phyloP scores from a whole-genome alignment of 345 rosid genomes.

The Moringa oleifera region DNA sequence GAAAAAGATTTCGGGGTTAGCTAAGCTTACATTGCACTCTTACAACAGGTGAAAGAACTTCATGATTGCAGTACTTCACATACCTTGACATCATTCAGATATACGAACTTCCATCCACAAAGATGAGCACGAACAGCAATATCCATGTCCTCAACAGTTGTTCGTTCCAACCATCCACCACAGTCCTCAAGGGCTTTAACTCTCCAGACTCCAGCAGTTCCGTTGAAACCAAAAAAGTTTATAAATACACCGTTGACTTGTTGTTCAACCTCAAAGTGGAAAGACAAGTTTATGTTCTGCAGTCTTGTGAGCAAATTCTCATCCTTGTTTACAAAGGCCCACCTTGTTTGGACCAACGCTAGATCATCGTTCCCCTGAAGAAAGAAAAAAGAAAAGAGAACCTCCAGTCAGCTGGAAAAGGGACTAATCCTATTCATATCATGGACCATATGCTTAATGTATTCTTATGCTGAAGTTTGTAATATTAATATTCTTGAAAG shows the following conservation, averaged over 20 bases:
- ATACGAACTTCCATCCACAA: constrained; percentile 88
- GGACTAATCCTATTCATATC: neutral
- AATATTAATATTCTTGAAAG: no score
- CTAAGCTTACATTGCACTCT: constrained; percentile 1
- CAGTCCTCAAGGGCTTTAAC: constrained; percentile 82
- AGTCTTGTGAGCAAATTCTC: constrained; percentile 90
- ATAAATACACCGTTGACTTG: constrained; percentile 83
- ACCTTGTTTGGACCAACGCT: constrained; percentile 83
- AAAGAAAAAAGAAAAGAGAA: constrained; percentile 3
- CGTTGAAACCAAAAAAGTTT: constrained; percentile 87
- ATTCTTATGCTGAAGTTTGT: neutral
- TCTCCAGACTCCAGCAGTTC: constrained; percentile 97
- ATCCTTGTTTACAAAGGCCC: constrained; percentile 87
- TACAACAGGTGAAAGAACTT: neutral
- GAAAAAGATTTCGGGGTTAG: constrained; percentile 5
- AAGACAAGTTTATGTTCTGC: constrained; percentile 79
- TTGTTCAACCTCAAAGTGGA: constrained; percentile 93
- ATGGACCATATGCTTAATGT: neutral
- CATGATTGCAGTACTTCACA: neutral
- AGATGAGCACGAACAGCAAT: constrained; percentile 92
- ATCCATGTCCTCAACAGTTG: constrained; percentile 97
- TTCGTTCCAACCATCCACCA: constrained; percentile 95
- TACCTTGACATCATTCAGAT: constrained; percentile 82
- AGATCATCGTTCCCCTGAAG: constrained; percentile 67
- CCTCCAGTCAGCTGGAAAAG: neutral